phyloP scores from a whole-genome alignment of 805 yeast genomes.

The Metschnikowia shivogae region DNA sequence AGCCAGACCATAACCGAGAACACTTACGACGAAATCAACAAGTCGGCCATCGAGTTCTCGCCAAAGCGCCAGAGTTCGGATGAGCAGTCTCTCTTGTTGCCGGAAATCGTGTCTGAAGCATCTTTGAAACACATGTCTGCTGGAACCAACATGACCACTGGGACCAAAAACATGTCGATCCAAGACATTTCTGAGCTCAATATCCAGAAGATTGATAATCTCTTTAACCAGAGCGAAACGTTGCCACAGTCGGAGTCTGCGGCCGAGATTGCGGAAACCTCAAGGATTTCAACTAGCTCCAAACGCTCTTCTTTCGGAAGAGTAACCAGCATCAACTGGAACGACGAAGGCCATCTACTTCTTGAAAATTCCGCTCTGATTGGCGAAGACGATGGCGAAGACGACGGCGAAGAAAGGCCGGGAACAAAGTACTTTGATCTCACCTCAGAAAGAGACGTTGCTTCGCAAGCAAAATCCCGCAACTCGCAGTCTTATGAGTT shows the following conservation, averaged over 20 bases:
- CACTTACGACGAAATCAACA: slow-evolving; percentile 8
- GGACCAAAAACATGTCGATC: slow-evolving; percentile 22
- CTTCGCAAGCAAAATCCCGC: not conserved
- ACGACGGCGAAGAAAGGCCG: slow-evolving; percentile 2
- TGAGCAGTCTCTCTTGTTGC: not conserved
- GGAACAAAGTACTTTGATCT: slow-evolving; percentile 24
- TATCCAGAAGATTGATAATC: slow-evolving; percentile 34
- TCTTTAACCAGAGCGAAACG: slow-evolving; percentile 26
- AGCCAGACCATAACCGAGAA: slow-evolving; percentile 9
- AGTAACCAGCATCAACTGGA: slow-evolving; percentile 42
- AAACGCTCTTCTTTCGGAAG: slow-evolving; percentile 14
- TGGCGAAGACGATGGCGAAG: slow-evolving; percentile 2
- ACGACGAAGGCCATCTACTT: slow-evolving; percentile 31
- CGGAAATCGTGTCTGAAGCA: not conserved
- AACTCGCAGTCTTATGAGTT: slow-evolving; percentile 9
- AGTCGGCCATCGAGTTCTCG: slow-evolving; percentile 7
- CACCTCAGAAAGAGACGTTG: slow-evolving; percentile 9
- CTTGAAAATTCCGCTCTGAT: slow-evolving; percentile 25
- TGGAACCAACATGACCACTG: not conserved
- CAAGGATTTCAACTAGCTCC: slow-evolving; percentile 3
- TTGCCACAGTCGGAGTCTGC: slow-evolving; percentile 1
- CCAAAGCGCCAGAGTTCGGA: not conserved
- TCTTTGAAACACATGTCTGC: not conserved
- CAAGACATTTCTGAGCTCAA: slow-evolving; percentile 38
- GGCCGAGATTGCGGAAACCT: slow-evolving; percentile 13